Conservation (phyloP, 2,329 filamentous ascomycete species). For the Talaromyces sp. region DNA sequence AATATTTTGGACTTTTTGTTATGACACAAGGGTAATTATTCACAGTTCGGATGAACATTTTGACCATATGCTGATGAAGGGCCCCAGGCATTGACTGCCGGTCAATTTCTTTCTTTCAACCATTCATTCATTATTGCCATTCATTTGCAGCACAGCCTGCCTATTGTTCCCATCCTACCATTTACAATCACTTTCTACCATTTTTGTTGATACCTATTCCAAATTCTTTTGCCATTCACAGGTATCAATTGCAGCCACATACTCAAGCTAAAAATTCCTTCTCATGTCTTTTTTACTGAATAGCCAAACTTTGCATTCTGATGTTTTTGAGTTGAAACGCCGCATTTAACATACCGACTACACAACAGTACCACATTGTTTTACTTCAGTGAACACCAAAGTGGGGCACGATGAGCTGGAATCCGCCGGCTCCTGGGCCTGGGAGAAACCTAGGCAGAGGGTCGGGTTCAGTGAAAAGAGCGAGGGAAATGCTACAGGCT, state of each 20-base stretch:
- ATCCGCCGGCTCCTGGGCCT: neutral
- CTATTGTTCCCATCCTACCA: neutral
- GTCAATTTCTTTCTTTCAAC: neutral
- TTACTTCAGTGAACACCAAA: neutral
- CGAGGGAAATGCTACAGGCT: conserved; percentile 9
- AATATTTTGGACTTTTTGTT: neutral
- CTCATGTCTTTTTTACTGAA: neutral
- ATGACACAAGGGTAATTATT: neutral
- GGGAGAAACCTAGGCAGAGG: conserved; percentile 1
- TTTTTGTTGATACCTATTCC: neutral
- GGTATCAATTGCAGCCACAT: neutral
- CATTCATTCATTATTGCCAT: conserved; percentile 3
- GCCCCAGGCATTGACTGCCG: conserved; percentile 12
- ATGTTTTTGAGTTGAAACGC: neutral
- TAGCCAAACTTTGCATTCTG: neutral
- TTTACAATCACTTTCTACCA: neutral
- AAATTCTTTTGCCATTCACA: neutral
- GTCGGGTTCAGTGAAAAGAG: conserved; percentile 6
- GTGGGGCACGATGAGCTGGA: conserved; percentile 8
- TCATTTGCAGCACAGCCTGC: conserved; percentile 8
- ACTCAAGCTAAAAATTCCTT: neutral
- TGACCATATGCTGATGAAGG: neutral
- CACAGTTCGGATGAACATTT: neutral
- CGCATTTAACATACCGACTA: neutral
- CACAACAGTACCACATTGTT: neutral